Conservation (phyloP, 495 filamentous ascomycete genomes). For the Penicillium atrosanguineum region DNA sequence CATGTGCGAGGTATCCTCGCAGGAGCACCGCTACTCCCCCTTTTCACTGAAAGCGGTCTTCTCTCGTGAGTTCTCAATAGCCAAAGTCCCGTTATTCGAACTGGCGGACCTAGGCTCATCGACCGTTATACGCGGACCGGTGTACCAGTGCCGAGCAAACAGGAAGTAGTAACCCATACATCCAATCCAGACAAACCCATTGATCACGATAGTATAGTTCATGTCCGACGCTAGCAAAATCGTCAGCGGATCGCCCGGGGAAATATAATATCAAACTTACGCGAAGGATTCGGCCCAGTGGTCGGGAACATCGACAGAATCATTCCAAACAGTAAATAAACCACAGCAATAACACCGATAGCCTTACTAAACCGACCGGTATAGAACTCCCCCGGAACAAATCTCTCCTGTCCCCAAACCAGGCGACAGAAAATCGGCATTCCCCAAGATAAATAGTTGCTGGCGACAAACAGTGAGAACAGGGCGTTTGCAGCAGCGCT, state of each 20-base stretch:
- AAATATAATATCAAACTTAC: conserved; percentile 22
- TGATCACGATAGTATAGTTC: conserved; percentile 68
- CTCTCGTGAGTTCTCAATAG: not conserved
- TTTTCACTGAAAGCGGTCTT: not conserved
- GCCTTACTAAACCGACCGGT: conserved; percentile 42
- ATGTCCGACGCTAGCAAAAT: conserved; percentile 43
- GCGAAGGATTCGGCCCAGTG: conserved; percentile 52
- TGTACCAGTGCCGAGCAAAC: conserved; percentile 68
- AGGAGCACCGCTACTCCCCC: not conserved
- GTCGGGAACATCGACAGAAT: conserved; percentile 59
- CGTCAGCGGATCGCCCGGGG: conserved; percentile 1
- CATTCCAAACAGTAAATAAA: conserved; percentile 56
- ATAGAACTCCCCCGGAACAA: conserved; percentile 53
- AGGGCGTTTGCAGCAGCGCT: conserved; percentile 57
- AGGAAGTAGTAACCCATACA: conserved; percentile 62
- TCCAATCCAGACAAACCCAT: conserved; percentile 60
- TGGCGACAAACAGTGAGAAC: conserved; percentile 60
- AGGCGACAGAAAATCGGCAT: conserved; percentile 61
- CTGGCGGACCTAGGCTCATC: conserved; percentile 24
- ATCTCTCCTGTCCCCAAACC: conserved; percentile 58
- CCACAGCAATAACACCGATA: conserved; percentile 52
- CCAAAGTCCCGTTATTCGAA: conserved; percentile 1
- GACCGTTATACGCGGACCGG: conserved; percentile 68
- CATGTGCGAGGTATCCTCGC: not conserved
- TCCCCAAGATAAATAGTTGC: conserved; percentile 61